Evolutionary conservation across 768 basidiomycete genomes (phyloP), one percentile per base, ranked within the genome.

Genomic region (Rhizopogon salebrosus): DNA sequence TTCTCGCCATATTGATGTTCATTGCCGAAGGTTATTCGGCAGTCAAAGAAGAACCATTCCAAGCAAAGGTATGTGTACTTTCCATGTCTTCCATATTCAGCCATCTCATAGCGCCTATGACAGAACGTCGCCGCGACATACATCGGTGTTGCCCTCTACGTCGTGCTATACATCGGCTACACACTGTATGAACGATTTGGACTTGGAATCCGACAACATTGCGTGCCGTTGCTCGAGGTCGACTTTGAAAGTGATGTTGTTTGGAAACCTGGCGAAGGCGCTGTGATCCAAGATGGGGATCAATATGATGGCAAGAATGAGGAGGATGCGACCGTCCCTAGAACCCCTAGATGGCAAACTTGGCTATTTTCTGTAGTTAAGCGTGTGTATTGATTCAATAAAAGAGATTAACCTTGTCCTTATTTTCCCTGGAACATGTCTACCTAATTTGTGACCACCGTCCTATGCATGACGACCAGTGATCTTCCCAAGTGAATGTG

Each of bases 101-200:
- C 7, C 11, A 22, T 6, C 40, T 37, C 23, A 54, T 18, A 40
- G 4, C 18, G 22, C 41, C 16, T 34, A 27, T 11, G 16, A 13
- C 56, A 80, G 78, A 82, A 81, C 59, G 72, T 82, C 41, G 68
- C 82, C 18, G 79, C 79, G 26, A 80, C 78, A 13, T 82, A 81
- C 61, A 72, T 82, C 51, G 80, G 80, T 1, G 69, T 82, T 37
- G 73, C 66, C 4, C 48, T 78, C 4, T 82, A 80, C 55, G 43
- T 76, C 36, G 54, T 71, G 9, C 69, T 80, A 31, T 80, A 80
- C 54, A 48, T 54, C 16, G 77, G 77, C 0, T 80, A 79, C 51
- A 63, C 68, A 8, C 20, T 69, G 9, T 78, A 74, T 54, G 75
- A 76, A 54, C 61, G 71, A 34, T 54, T 68, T 48, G 50, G 56